Base-by-base conservation (phyloP, 306 rosid genomes). In the Carpinus viminea region DNA sequence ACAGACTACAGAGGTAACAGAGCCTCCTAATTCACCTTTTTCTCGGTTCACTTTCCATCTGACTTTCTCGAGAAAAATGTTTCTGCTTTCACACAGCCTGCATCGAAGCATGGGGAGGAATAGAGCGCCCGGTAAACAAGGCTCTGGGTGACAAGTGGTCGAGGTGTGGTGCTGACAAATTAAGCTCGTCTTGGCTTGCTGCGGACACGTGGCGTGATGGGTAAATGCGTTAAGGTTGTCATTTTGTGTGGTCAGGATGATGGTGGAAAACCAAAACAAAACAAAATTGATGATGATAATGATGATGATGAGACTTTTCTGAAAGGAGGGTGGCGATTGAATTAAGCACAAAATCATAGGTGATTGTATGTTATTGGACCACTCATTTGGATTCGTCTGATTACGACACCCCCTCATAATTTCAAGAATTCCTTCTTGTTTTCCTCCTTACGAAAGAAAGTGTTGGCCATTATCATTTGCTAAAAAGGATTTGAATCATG, bases 41-140 rank as follows among this genome's bases (percentile, higher is more conserved):
- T 47, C n/a, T 60, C 6, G 7, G 17, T 38, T 46, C 68, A 74
- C 82, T 77, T 83, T 76, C 66, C 43, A 28, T 52, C 17, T 38
- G 6, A 59, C 62, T 72, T 81, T 78, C 79, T 84, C 75, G 81
- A 87, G 83, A 74, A 74, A 48, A 66, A 57, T 6, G 1, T 24
- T 66, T 18, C 24, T 38, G 8, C 3, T 9, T 24, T 59, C 7
- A 2, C 45, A 59, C 66, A 80, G 72, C 10, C 73, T 45, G 85
- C 92, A 78, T 87, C 73, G 90, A 82, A 79, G 87, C 75, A 57
- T 83, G 93, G 76, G 45, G 8, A 16, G 60, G 50, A 48, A 75
- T 59, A 50, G 51, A 48, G 66, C 81, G 74, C 88, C 86, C 92
- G 83, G 51, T 79, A 72, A 91, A 86, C 88, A 82, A 83, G 91